Evolutionary conservation across 176 grass and related monocot species (phyloP), one percentile per base, ranked within the genome.

Genomic region (Raddia guianensis): DNA sequence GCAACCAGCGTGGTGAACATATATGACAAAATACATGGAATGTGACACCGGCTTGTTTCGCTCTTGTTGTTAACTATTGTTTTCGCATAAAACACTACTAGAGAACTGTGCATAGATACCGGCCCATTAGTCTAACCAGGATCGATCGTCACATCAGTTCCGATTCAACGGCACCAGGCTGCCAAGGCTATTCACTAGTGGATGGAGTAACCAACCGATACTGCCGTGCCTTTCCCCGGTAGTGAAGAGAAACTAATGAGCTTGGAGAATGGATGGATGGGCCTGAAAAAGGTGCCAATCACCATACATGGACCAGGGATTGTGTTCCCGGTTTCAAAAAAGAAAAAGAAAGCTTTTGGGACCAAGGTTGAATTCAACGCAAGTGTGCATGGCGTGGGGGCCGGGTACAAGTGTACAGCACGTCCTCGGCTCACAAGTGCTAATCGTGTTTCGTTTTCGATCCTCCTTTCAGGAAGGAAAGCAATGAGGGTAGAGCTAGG

Each of bases 311-410:
- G 65, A 66, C 82, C 77, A 20, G 57, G 13, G 33, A 74, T 79
- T 61, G 53, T 40, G 14, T 71, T 82, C 27, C 67, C 49, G 18
- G 59, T 73, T 72, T 72, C 67, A 9, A 59, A 79, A 77, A 80
- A 27, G 27, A 27, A 27, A 27, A 27, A 27, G 27, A 27, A 27
- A 15, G 74, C 43, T 73, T 12, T 9, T 5, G 65, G 82, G 87
- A 66, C 77, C 72, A 46, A 43, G 72, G 72, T 77, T 81, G 87
- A 89, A 89, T 66, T 81, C 82, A 85, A 80, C 86, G 37, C 71
- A n/a, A 40, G 37, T 3, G 37, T 40, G 15, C n/a, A 56, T 44
- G 54, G 45, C 74, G 11, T 66, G 53, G 27, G 42, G n/a, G 13
- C 63, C 18, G 8, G 27, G n/a, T 27, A 60, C 19, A 27, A 27